Percentiles rank a stretch among this genome's conserved stretches.
phyloP scores from a whole-genome alignment of 1,139 yeast genomes.

The Hansenula anomala region DNA sequence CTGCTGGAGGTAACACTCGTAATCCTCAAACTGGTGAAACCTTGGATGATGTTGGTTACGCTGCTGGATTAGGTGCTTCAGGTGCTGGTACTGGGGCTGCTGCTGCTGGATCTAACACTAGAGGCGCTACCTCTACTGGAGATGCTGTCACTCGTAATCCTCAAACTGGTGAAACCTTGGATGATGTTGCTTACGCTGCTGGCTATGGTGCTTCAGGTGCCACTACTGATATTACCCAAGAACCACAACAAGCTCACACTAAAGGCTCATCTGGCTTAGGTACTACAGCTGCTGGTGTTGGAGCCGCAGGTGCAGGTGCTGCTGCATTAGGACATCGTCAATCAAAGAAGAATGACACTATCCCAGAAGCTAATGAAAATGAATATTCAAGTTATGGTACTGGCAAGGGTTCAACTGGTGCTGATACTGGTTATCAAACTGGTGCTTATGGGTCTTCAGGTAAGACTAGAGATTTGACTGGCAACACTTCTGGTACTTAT shows the following conservation, averaged over 20 bases:
- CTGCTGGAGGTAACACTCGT: not conserved
- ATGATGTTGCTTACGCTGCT: conserved; percentile 3
- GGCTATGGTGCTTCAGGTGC: conserved; percentile 6
- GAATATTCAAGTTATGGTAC: not conserved
- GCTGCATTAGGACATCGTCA: not conserved
- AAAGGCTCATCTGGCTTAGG: not conserved
- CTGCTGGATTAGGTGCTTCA: conserved; percentile 4
- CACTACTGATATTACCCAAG: not conserved
- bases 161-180: not conserved
- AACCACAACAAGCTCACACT: not conserved
- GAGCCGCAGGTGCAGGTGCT: conserved; percentile 1
- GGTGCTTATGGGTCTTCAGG: not conserved
- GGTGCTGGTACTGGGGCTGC: conserved; percentile 1
- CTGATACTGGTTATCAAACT: too few relatives aligned
- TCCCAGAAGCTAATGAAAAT: not conserved
- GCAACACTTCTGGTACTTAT: conserved; percentile 9
- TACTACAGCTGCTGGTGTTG: conserved; percentile 1
- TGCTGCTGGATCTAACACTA: not conserved
- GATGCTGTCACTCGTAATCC: not conserved
- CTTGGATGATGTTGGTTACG: conserved; percentile 2
- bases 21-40: not conserved
- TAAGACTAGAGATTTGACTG: not conserved
- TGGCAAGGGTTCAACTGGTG: not conserved
- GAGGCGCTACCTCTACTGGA: not conserved
- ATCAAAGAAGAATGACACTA: not conserved